phyloP scores from a whole-genome alignment of 805 yeast species.

The Candida broadrunensis region DNA sequence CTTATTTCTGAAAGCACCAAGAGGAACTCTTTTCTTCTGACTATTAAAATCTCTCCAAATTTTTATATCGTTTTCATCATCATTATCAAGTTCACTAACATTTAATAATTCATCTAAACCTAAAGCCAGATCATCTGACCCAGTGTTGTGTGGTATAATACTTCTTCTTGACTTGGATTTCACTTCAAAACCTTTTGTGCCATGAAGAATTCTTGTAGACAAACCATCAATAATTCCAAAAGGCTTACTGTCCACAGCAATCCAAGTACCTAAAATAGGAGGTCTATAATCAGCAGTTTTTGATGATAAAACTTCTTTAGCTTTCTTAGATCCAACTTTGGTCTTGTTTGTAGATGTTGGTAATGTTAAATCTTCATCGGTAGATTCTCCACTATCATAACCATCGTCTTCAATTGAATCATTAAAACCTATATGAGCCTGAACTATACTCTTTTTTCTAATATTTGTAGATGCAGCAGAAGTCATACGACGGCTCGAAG shows the following conservation, averaged over 20 bases:
- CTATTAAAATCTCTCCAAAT: slow-evolving; percentile 46
- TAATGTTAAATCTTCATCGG: slow-evolving; percentile 86
- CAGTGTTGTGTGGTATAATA: slow-evolving; percentile 4
- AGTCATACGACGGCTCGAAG: neutral
- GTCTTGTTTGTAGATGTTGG: slow-evolving; percentile 64
- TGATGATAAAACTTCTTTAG: slow-evolving; percentile 89
- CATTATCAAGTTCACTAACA: slow-evolving; percentile 81
- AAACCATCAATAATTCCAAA: slow-evolving; percentile 94
- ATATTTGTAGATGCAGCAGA: neutral
- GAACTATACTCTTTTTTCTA: neutral
- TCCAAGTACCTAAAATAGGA: slow-evolving; percentile 92
- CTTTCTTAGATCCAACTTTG: slow-evolving; percentile 56
- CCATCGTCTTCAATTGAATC: slow-evolving; percentile 17
- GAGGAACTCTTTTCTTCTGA: slow-evolving; percentile 57
- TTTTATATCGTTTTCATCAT: slow-evolving; percentile 54
- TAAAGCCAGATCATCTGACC: slow-evolving; percentile 34
- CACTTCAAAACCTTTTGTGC: slow-evolving; percentile 17
- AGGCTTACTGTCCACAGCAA: slow-evolving; percentile 72
- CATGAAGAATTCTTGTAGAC: slow-evolving; percentile 70
- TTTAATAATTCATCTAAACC: slow-evolving; percentile 80
- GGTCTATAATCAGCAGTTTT: slow-evolving; percentile 84
- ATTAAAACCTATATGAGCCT: neutral
- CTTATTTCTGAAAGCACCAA: slow-evolving; percentile 88
- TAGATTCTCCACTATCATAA: slow-evolving; percentile 77
- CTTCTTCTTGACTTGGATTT: slow-evolving; percentile 15